phyloP scores from a whole-genome alignment of 805 yeast genomes.

The Ogataea corticis region DNA sequence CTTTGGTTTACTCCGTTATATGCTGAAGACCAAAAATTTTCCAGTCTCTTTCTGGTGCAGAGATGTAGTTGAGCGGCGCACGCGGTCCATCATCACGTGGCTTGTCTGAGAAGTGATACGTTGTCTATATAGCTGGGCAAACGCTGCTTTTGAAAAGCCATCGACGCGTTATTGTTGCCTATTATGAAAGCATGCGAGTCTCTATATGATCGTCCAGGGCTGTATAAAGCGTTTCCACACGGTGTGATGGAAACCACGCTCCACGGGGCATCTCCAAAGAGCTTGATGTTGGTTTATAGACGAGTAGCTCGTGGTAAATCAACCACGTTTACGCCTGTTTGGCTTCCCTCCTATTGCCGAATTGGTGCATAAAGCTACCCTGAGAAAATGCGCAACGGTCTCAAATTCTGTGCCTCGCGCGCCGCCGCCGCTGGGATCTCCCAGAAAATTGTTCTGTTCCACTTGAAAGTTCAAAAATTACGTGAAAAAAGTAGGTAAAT shows the following conservation, averaged over 20 bases:
- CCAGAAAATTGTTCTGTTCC: constrained; percentile 4
- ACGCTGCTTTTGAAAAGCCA: no score
- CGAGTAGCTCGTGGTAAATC: no score
- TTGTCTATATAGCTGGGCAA: neutral
- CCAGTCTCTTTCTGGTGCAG: constrained; percentile 1
- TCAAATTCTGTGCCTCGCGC: constrained; percentile 4
- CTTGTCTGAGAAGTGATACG: constrained; percentile 1
- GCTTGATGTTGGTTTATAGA: no score
- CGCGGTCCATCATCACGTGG: neutral
- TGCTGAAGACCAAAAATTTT: neutral
- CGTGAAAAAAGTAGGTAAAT: constrained; percentile 12
- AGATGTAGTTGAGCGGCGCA: neutral
- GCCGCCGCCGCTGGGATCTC: constrained; percentile 6
- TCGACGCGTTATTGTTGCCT: no score
- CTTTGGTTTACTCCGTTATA: no score
- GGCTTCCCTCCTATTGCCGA: neutral
- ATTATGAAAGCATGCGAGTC: no score
- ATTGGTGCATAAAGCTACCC: neutral
- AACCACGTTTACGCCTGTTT: neutral
- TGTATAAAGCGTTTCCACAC: no score
- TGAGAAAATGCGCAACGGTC: constrained; percentile 4
- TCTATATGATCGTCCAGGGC: no score
- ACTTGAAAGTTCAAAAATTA: neutral
- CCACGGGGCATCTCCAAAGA: no score
- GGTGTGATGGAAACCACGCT: neutral